Conservation (phyloP, 352 stramenopile species). For the Globisporangium rhizosaccharum region DNA sequence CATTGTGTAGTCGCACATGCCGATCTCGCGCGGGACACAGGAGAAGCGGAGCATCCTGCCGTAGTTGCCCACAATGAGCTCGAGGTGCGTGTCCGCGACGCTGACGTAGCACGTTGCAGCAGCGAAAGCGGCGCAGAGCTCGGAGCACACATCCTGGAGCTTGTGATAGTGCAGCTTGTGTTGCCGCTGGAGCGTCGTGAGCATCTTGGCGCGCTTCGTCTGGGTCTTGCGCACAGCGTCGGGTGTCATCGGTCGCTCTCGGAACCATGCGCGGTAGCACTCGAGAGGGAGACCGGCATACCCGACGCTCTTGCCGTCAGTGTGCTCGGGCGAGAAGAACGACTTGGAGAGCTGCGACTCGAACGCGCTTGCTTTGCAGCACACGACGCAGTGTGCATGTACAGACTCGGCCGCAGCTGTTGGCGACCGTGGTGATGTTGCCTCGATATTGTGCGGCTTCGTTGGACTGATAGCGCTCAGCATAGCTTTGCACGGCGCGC, state of each 20-base stretch:
- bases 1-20: constrained; percentile 24
- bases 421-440: neutral
- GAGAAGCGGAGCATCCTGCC: constrained; percentile 24
- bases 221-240: constrained; percentile 8
- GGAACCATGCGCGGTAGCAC: constrained; percentile 23
- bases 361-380: constrained; percentile 13
- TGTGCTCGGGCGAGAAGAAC: constrained; percentile 15
- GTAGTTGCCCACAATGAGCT: constrained; percentile 20
- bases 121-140: constrained; percentile 6
- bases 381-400: constrained; percentile 9
- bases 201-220: constrained; percentile 15
- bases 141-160: constrained; percentile 12
- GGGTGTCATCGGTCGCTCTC: neutral
- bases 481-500: constrained; percentile 4
- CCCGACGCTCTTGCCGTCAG: constrained; percentile 13
- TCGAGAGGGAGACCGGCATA: constrained; percentile 14
- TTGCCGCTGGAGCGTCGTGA: constrained; percentile 16
- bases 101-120: constrained; percentile 16
- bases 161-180: constrained; percentile 23
- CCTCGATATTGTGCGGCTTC: neutral
- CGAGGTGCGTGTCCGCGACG: constrained; percentile 12
- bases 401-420: neutral
- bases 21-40: constrained; percentile 22
- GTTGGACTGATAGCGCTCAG: neutral
- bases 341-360: constrained; percentile 15